Evolutionary conservation across 78 protist species (phyloP), one percentile per base, ranked within the genome.

Genomic region (Polysphondylium violaceum): DNA sequence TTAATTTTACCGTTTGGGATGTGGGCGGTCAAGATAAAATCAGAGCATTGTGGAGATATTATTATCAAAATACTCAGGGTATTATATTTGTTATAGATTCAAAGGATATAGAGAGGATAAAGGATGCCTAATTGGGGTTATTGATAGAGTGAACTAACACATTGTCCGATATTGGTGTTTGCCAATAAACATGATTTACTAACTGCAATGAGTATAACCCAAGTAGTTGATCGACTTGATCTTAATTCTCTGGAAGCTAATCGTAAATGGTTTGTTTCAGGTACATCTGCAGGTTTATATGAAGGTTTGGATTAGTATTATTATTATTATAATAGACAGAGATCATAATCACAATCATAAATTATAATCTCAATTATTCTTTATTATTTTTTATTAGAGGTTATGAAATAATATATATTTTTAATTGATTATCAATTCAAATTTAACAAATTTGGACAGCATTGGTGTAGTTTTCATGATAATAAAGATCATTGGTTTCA

Each of bases 271-370:
- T 94, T 88, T 87, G 92, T 97, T 76, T 97, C 94, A 68, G 86
- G 95, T n/a, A 90, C 96, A 12, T 90, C 96, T 77, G 99, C 99
- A 19, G 99, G 99, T 55, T 88, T 97, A 29, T 97, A 96, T 74
- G 97, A 97, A 83, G 99, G 98, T 55, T 94, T 97, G 31, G 99
- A 97, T 72, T 97, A 98, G 99, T n/a, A n/a, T n/a, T n/a, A n/a
- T n/a, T n/a, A n/a, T n/a, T n/a, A n/a, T n/a, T n/a, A n/a, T n/a
- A n/a, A n/a, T n/a, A n/a, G n/a, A n/a, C n/a, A n/a, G n/a, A n/a
- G n/a, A n/a, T n/a, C n/a, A n/a, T n/a, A n/a, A n/a, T n/a, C n/a
- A n/a, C n/a, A n/a, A n/a, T n/a, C n/a, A n/a, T n/a, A n/a, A n/a
- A n/a, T n/a, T n/a, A n/a, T n/a, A n/a, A n/a, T n/a, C n/a, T n/a